phyloP scores from a whole-genome alignment of 2,329 filamentous ascomycete species.

The Penicillium janthinellum region DNA sequence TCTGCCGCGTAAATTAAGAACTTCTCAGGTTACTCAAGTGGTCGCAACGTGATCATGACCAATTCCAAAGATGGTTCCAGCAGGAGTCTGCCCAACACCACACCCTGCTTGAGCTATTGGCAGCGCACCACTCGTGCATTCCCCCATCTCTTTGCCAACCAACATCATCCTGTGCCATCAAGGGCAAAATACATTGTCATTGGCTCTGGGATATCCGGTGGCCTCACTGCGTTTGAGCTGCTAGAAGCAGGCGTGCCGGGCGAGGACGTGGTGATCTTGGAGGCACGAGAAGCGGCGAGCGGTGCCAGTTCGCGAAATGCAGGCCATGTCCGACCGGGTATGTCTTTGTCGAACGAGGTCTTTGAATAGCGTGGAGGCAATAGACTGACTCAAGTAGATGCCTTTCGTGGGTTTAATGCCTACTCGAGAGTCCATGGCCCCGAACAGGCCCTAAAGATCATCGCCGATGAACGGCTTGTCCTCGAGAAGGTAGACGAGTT shows the following conservation, averaged over 20 bases:
- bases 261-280: slow-evolving; percentile 24
- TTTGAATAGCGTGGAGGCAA: neutral
- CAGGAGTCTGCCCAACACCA: slow-evolving; percentile 25
- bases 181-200: slow-evolving; percentile 20
- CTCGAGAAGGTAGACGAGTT: slow-evolving; percentile 46
- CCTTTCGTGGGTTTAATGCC: slow-evolving; percentile 52
- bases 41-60: neutral
- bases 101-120: slow-evolving; percentile 41
- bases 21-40: too few relatives aligned
- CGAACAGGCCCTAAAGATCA: slow-evolving; percentile 51
- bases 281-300: slow-evolving; percentile 27
- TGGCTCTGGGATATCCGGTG: slow-evolving; percentile 25
- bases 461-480: slow-evolving; percentile 48
- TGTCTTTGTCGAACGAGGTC: neutral
- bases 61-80: slow-evolving; percentile 8
- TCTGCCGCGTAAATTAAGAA: neutral
- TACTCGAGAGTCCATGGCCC: slow-evolving; percentile 47
- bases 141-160: slow-evolving; percentile 18
- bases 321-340: slow-evolving; percentile 29
- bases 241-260: slow-evolving; percentile 19
- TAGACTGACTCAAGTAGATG: slow-evolving; percentile 32
- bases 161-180: slow-evolving; percentile 4
- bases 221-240: slow-evolving; percentile 21
- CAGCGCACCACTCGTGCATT: slow-evolving; percentile 28
- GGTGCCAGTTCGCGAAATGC: slow-evolving; percentile 29